Conservation (phyloP, 495 filamentous ascomycete genomes). For the Annulohypoxylon stygium region DNA sequence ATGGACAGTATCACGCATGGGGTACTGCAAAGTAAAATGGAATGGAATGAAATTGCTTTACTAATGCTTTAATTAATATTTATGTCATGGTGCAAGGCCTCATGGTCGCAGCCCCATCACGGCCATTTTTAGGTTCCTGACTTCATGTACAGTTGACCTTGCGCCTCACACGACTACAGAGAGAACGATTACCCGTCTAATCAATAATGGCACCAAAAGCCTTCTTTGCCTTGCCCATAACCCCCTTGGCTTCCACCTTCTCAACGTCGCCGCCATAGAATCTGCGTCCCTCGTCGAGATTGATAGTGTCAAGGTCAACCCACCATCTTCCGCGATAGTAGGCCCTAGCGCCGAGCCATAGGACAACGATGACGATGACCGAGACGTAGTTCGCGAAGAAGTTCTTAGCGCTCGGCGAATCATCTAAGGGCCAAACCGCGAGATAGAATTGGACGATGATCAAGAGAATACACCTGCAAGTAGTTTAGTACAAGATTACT, state of each 20-base stretch:
- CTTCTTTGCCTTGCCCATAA: conserved; percentile 33
- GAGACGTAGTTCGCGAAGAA: conserved; percentile 74
- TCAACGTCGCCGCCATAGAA: conserved; percentile 59
- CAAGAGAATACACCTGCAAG: conserved; percentile 58
- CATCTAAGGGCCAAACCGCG: conserved; percentile 68
- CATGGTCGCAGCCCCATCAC: background rate
- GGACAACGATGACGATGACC: conserved; percentile 62
- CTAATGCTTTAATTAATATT: background rate
- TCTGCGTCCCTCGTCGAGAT: conserved; percentile 60
- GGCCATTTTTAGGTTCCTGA: background rate
- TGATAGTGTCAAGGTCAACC: conserved; percentile 65
- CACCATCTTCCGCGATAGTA: conserved; percentile 70
- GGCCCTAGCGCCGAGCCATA: conserved; percentile 52
- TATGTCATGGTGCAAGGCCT: background rate
- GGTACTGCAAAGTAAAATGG: background rate
- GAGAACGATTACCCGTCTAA: background rate
- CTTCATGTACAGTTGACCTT: background rate
- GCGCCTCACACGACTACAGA: background rate
- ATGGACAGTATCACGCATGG: background rate
- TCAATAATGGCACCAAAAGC: conserved; percentile 30
- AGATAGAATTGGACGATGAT: conserved; percentile 67
- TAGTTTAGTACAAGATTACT: no score
- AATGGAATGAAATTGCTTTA: background rate
- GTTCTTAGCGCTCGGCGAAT: conserved; percentile 53
- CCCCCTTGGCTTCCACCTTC: conserved; percentile 28